Base-by-base conservation (phyloP, 192 early-diverging fungal species). In the Podila epigama region DNA sequence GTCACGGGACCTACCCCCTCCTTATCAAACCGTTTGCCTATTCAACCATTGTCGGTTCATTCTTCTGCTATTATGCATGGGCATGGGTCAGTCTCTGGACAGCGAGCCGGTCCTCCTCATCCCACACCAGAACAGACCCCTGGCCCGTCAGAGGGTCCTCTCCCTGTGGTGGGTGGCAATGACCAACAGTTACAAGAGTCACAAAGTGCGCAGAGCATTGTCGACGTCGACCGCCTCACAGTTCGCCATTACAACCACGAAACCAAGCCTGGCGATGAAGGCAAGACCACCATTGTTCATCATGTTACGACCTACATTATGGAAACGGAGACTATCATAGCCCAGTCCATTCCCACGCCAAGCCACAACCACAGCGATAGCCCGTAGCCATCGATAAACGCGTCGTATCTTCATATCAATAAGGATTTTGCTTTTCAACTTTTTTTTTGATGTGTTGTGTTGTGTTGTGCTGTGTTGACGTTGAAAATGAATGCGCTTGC, bases 221-320 rank as follows among this genome's bases (percentile, higher is more conserved):
- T n/a, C n/a, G n/a, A 41, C 29, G n/a, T 57, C 32, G 18, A 28
- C 27, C 20, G 18, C 20, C 15, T 33, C 16, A 57, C 55, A 9
- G 55, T 57, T 31, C 55, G 55, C 32, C 55, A 35, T 32, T 33
- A 57, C n/a, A n/a, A 57, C 18, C 55, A 57, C 18, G 31, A 57
- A n/a, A n/a, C 32, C 29, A 57, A 57, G 18, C 55, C 51, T 36
- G 25, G 34, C 0, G 68, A n/a, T 31, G 29, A 70, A 8, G 31
- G 12, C 18, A 9, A 28, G 54, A 51, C 48, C 35, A 68, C 39
- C 15, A 44, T 68, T 3, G 20, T 62, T 16, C 53, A 63, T 48
- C 64, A 65, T 12, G 54, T 63, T 5, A 67, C 65, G n/a, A 75
- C 65, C 12, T 31, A 68, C 15, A 75, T 67, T 18, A 52, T 75